phyloP scores from a whole-genome alignment of 768 basidiomycete species.

The Pleurotus tuoliensis region DNA sequence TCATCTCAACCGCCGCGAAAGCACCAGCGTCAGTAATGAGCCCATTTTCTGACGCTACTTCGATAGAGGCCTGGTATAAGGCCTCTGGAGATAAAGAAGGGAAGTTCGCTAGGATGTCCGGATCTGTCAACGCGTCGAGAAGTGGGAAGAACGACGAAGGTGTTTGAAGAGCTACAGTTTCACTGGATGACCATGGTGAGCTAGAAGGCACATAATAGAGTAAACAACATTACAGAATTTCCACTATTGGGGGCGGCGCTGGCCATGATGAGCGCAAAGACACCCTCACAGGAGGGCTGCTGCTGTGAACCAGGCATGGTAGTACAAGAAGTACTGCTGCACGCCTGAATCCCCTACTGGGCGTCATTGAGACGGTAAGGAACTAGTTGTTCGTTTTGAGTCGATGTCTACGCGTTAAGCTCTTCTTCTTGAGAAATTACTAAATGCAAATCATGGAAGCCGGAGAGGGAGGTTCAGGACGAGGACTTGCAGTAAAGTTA shows the following conservation, averaged over 20 bases:
- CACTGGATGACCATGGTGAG: constrained; percentile 41
- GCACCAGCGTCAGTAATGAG: constrained; percentile 47
- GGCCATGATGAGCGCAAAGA: constrained; percentile 63
- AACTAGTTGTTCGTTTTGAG: too few species aligned
- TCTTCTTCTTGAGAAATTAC: too few species aligned
- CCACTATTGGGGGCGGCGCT: constrained; percentile 57
- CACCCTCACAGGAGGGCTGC: constrained; percentile 52
- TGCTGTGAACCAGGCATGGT: background rate
- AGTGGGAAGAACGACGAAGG: constrained; percentile 73
- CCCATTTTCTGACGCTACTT: constrained; percentile 43
- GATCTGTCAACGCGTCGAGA: constrained; percentile 59
- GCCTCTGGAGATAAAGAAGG: constrained; percentile 42
- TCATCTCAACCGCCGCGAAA: constrained; percentile 59
- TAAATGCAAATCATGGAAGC: too few species aligned
- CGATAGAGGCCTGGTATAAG: constrained; percentile 49
- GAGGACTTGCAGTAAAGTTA: too few species aligned
- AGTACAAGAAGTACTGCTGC: background rate
- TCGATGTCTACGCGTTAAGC: too few species aligned
- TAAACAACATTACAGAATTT: constrained; percentile 48
- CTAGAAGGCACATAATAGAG: too few species aligned
- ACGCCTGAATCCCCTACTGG: background rate
- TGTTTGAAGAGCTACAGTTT: constrained; percentile 74
- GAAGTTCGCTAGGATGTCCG: constrained; percentile 33
- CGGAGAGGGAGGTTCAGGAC: too few species aligned
- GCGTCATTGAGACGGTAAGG: background rate